These are phyloP conservation scores for Yarrowia bubula DNA, from an alignment of 805 yeast species.

Conservation along the genomic window DNA sequence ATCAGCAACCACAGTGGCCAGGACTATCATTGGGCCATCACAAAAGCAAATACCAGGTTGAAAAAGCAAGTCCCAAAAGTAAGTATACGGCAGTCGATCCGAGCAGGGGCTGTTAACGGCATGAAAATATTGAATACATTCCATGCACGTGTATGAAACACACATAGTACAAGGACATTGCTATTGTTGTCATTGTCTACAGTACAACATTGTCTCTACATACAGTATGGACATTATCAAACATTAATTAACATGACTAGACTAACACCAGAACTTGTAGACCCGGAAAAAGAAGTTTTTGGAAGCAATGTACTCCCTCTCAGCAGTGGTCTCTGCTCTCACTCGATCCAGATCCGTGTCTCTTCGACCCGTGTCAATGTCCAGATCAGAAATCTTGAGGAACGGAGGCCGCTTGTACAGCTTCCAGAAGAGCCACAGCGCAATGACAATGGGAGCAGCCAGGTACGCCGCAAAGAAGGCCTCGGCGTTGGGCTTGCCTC, in stretches of 20 bases:
- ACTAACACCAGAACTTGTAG: constrained; percentile 49
- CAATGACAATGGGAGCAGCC: constrained; percentile 60
- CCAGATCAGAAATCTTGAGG: constrained; percentile 51
- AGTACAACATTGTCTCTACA: too few relatives aligned
- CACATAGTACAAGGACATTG: background rate
- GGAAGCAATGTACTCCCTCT: constrained; percentile 43
- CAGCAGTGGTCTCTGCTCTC: constrained; percentile 53
- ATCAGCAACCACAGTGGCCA: too few relatives aligned
- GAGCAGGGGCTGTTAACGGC: constrained; percentile 5
- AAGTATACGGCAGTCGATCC: constrained; percentile 4
- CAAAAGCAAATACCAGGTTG: background rate
- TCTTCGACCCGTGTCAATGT: constrained; percentile 61
- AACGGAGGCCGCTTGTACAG: constrained; percentile 47
- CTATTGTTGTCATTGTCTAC: too few relatives aligned
- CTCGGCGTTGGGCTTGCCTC: constrained; percentile 42
- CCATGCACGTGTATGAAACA: background rate
- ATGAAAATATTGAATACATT: too few relatives aligned
- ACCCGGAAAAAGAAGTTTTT: constrained; percentile 51
- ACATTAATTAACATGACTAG: background rate
- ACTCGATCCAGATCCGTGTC: constrained; percentile 53
- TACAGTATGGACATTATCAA: too few relatives aligned
- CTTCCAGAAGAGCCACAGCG: constrained; percentile 58
- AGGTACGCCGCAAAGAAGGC: constrained; percentile 65
- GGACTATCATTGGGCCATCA: background rate
- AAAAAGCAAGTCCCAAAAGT: background rate